Conservation (phyloP, 768 basidiomycete genomes). For the Leccinum olivaceopallidum region DNA sequence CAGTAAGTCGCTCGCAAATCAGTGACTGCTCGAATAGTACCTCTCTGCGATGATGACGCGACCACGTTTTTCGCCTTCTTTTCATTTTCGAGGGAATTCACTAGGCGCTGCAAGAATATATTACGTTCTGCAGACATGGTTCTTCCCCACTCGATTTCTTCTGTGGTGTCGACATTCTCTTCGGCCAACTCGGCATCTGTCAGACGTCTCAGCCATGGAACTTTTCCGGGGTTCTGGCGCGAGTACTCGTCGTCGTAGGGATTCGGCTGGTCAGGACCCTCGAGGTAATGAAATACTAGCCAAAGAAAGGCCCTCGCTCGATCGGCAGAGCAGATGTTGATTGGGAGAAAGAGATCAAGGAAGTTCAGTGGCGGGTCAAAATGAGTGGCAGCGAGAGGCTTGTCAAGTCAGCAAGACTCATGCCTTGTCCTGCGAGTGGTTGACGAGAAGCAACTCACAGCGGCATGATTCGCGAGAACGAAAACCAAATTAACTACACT, state of each 20-base stretch:
- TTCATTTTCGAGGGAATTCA: conserved; percentile 53
- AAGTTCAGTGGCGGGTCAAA: conserved; percentile 78
- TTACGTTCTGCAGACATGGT: conserved; percentile 74
- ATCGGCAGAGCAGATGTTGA: conserved; percentile 65
- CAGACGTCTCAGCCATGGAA: conserved; percentile 59
- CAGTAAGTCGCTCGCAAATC: conserved; percentile 8
- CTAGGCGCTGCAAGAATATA: conserved; percentile 68
- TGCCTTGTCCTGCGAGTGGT: conserved; percentile 4
- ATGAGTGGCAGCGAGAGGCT: conserved; percentile 66
- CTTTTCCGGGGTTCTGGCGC: conserved; percentile 55
- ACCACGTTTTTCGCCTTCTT: conserved; percentile 44
- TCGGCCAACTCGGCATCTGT: conserved; percentile 50
- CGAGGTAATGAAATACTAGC: conserved; percentile 82
- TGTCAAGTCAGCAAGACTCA: conserved; percentile 10
- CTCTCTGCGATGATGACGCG: conserved; percentile 33
- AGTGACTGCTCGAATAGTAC: conserved; percentile 9
- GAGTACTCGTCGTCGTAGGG: conserved; percentile 76
- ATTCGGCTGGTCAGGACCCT: conserved; percentile 61
- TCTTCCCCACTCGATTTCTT: conserved; percentile 78
- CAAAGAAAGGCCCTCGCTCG: conserved; percentile 82
- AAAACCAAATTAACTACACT: conserved; percentile 87
- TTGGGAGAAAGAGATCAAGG: conserved; percentile 82
- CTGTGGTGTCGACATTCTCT: conserved; percentile 78
- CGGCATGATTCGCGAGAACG: conserved; percentile 75
- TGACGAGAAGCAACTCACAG: conserved; percentile 45